Evolutionary conservation across 495 filamentous ascomycete genomes (phyloP).

Genomic region (Penicillium nucicola): DNA sequence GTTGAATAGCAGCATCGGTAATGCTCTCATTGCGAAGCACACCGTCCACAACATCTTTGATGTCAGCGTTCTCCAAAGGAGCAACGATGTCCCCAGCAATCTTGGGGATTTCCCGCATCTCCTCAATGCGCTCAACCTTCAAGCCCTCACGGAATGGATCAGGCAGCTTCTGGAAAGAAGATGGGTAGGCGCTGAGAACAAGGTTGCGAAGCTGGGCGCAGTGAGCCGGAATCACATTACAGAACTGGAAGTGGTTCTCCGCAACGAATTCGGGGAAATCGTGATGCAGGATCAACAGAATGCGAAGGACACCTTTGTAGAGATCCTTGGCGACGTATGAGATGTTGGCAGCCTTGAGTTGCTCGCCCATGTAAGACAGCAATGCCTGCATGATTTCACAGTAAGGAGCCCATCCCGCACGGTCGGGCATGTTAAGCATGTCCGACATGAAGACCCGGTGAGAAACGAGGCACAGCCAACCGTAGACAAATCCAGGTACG

Average conservation of each 20-base stretch:
- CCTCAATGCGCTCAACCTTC: slow-evolving; percentile 77
- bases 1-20: slow-evolving; percentile 64
- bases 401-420: slow-evolving; percentile 71
- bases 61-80: slow-evolving; percentile 56
- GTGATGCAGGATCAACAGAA: slow-evolving; percentile 82
- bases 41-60: slow-evolving; percentile 66
- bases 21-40: slow-evolving; percentile 56
- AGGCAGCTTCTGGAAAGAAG: slow-evolving; percentile 68
- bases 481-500: slow-evolving; percentile 77
- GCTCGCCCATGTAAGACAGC: slow-evolving; percentile 71
- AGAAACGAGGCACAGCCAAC: slow-evolving; percentile 76
- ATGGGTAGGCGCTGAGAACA: slow-evolving; percentile 79
- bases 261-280: slow-evolving; percentile 93
- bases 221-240: slow-evolving; percentile 79
- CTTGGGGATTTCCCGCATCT: slow-evolving; percentile 64
- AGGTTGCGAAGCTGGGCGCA: slow-evolving; percentile 88
- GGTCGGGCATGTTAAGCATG: slow-evolving; percentile 66
- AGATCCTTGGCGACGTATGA: slow-evolving; percentile 70
- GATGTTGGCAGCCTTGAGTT: slow-evolving; percentile 72
- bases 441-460: slow-evolving; percentile 86
- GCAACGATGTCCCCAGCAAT: slow-evolving; percentile 59
- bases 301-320: slow-evolving; percentile 78
- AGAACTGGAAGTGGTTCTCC: slow-evolving; percentile 80
- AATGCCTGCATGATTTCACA: slow-evolving; percentile 72
- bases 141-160: slow-evolving; percentile 78